A percentile compares a stretch with the other conserved stretches of the same genome.
These are phyloP conservation scores for Blepharisma japonicum DNA, from an alignment of 73 alveolate genomes.

Conservation along the genomic window DNA sequence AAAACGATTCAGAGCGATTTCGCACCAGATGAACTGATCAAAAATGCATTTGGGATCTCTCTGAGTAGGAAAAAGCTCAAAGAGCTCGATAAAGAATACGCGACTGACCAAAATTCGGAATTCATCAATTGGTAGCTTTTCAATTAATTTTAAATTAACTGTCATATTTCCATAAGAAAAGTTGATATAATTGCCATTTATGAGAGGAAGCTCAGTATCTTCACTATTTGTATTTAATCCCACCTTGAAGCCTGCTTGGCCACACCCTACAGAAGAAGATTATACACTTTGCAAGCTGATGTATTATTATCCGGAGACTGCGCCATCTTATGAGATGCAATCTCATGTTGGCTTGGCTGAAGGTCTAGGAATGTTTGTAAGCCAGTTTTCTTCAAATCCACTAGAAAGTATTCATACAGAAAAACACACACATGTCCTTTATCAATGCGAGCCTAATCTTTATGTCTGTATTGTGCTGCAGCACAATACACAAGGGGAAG, in stretches of 20 bases:
- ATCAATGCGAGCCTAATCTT: slow-evolving; percentile 18
- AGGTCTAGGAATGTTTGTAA: slow-evolving; percentile 14
- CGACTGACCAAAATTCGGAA: too few relatives aligned
- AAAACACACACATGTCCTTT: slow-evolving; percentile 20
- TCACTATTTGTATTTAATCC: slow-evolving; percentile 17
- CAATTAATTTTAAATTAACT: too few relatives aligned
- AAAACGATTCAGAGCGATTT: not conserved
- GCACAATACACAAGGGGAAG: not conserved
- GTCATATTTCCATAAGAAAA: too few relatives aligned
- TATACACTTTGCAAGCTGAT: slow-evolving; percentile 5
- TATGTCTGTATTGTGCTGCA: slow-evolving; percentile 15
- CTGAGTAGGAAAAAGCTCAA: too few relatives aligned
- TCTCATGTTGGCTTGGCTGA: slow-evolving; percentile 29
- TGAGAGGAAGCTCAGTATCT: slow-evolving; percentile 20
- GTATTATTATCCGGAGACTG: slow-evolving; percentile 9
- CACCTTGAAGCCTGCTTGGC: not conserved
- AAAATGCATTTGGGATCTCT: too few relatives aligned
- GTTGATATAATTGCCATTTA: not conserved
- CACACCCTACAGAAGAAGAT: slow-evolving; percentile 22
- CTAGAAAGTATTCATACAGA: slow-evolving; percentile 30
- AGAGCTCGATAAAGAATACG: too few relatives aligned
- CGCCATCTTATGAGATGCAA: slow-evolving; percentile 12
- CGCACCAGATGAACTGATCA: too few relatives aligned
- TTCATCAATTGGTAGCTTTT: too few relatives aligned
- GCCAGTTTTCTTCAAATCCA: slow-evolving; percentile 19